Evolutionary conservation across 2,329 filamentous ascomycete genomes (phyloP).

Genomic region (Claviceps pazoutovae): DNA sequence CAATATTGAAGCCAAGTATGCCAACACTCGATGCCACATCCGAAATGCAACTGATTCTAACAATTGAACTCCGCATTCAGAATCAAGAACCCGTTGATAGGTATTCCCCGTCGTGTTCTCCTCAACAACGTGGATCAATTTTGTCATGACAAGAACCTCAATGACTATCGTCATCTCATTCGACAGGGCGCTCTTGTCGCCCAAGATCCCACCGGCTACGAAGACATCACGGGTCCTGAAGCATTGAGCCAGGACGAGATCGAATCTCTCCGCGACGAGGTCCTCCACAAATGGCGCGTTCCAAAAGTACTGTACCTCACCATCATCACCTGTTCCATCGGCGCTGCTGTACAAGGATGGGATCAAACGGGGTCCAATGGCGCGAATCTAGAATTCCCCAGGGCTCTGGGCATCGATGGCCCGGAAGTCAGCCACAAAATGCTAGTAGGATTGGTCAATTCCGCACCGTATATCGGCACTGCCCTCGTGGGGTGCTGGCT

Average conservation of each 20-base stretch:
- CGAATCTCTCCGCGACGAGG: constrained; percentile 44
- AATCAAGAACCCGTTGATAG: constrained; percentile 36
- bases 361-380: constrained; percentile 52
- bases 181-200: constrained; percentile 61
- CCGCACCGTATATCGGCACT: constrained; percentile 36
- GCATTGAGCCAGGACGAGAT: constrained; percentile 48
- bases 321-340: constrained; percentile 53
- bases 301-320: constrained; percentile 50
- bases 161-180: constrained; percentile 43
- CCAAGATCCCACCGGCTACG: constrained; percentile 50
- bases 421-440: constrained; percentile 23
- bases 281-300: constrained; percentile 53
- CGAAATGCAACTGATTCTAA: not conserved
- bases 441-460: constrained; percentile 55
- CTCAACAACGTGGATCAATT: constrained; percentile 46
- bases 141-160: constrained; percentile 42
- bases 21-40: not conserved
- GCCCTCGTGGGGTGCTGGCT: constrained; percentile 46
- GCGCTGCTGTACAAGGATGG: constrained; percentile 58
- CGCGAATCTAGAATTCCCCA: constrained; percentile 47
- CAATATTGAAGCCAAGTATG: constrained; percentile 31
- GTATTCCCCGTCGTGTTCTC: constrained; percentile 36
- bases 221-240: constrained; percentile 41
- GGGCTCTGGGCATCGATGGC: constrained; percentile 30
- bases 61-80: constrained; percentile 13